These are phyloP conservation scores for Puccinia horiana DNA, from an alignment of 1,284 basidiomycete species.

Conservation along the genomic window DNA sequence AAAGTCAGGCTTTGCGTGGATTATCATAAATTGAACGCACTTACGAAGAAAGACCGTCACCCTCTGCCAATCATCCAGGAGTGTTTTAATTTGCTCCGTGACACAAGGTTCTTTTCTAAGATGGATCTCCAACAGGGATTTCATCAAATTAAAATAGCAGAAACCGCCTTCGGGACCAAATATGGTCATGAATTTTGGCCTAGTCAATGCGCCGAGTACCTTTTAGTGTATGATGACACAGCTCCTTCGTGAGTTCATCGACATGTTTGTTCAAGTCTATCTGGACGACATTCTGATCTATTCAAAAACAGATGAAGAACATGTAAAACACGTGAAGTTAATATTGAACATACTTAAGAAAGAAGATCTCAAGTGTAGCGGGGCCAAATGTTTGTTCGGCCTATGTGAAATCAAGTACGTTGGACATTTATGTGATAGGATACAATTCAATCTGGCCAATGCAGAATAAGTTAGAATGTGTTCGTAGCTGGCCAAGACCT, in stretches of 20 bases:
- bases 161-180: no score
- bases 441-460: constrained; percentile 60
- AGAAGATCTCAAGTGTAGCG: constrained; percentile 38
- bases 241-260: no score
- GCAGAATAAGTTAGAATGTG: constrained; percentile 59
- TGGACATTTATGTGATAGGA: constrained; percentile 59
- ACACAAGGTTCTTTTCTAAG: background rate
- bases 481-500: constrained; percentile 61
- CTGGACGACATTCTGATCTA: constrained; percentile 51
- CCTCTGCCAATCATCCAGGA: constrained; percentile 9
- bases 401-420: constrained; percentile 59
- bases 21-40: background rate
- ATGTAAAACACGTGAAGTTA: constrained; percentile 25
- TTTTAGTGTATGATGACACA: no score
- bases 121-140: constrained; percentile 9
- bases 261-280: no score
- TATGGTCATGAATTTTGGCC: no score
- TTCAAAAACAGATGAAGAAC: constrained; percentile 33
- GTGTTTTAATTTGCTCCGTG: background rate
- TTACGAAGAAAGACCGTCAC: constrained; percentile 17
- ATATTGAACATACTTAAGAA: constrained; percentile 21
- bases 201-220: no score
- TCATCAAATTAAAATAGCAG: constrained; percentile 2
- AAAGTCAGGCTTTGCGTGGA: background rate
- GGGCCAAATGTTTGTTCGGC: constrained; percentile 47